Base-by-base conservation (phyloP, 768 basidiomycete genomes). In the Termitomyces titanicus region DNA sequence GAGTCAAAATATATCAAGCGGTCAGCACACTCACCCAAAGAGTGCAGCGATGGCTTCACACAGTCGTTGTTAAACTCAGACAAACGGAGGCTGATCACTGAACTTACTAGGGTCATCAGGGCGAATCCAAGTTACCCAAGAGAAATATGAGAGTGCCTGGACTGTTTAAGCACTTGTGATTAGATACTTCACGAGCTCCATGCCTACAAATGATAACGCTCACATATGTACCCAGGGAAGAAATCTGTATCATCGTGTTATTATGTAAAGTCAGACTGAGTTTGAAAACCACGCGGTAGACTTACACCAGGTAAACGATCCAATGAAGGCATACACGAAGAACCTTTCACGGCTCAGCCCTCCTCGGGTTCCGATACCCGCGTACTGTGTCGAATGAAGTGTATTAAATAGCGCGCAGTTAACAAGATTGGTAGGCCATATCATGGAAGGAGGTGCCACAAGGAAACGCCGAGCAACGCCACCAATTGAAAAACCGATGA, bases 401-500 rank as follows among this genome's bases (percentile, higher is more conserved):
- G 89, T 90, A 61, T 91, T 91, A 71, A 91, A 89, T 2, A 79
- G 65, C 2, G 88, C 86, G 60, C 88, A 89, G 22, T 80, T 81
- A 31, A 88, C 85, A 18, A 89, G 78, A 44, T 85, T 84, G 11
- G 75, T 69, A 0, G 88, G 88, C 88, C 88, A 89, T 62, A 89
- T 78, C 76, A 77, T 78, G 5, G 75, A 75, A 0, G 76, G 82
- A 3, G 88, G 88, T 9, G 78, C 75, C 3, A 90, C 88, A 10
- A 90, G 79, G 76, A 90, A 90, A 15, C 87, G 82, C 9, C 84
- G 79, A 3, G 80, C 79, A 35, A 89, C 70, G 13, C 89, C 89
- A 42, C 88, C 89, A 45, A 89, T 81, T 5, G 87, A 89, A 70
- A 89, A 90, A 2, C 89, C 88, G 42, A 89, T 88, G 53, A 88